Base-by-base conservation (phyloP, 768 basidiomycete genomes). In the Asterophora lycoperdoides region DNA sequence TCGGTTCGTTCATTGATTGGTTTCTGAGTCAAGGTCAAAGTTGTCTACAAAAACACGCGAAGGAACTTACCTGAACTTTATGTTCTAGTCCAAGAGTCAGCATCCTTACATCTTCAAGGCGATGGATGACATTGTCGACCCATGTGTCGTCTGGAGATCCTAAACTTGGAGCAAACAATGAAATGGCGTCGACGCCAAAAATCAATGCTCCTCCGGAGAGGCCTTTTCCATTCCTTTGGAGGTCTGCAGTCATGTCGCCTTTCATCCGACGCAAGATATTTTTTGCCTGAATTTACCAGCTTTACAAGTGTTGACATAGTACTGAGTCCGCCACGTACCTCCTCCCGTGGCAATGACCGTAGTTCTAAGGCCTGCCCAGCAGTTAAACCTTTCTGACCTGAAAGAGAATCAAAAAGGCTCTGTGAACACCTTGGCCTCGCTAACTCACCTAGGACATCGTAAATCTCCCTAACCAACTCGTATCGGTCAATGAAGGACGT, bases 391-490 rank as follows among this genome's bases (percentile, higher is more conserved):
- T 59, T 54, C 49, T 70, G 60, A 30, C 66, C 66, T 72, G 41
- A 5, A 28, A 26, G 5, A 41, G 4, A n/a, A 23, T 11, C 26
- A 15, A n/a, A n/a, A n/a, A n/a, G n/a, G n/a, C n/a, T n/a, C 33
- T 29, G 36, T 6, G 30, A 36, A 9, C n/a, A 26, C 5, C 17
- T 30, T 15, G 29, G 20, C 8, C 13, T n/a, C 41, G 15, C 18
- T 18, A 2, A 19, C 39, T 32, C 62, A 74, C 89, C 90, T 59
- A 89, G 71, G 28, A 75, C 64, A 61, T 92, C 88, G 64, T 93
- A 91, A 5, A 90, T 80, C 43, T 81, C 81, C 17, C 89, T 84
- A 55, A 17, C 14, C 54, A 36, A 37, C 29, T 49, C 26, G 14
- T 43, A 34, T 51, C 33, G 46, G 44, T 29, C 39, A 45, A n/a